phyloP scores from a whole-genome alignment of 257 asterid species.

The Solanum chmielewskii region DNA sequence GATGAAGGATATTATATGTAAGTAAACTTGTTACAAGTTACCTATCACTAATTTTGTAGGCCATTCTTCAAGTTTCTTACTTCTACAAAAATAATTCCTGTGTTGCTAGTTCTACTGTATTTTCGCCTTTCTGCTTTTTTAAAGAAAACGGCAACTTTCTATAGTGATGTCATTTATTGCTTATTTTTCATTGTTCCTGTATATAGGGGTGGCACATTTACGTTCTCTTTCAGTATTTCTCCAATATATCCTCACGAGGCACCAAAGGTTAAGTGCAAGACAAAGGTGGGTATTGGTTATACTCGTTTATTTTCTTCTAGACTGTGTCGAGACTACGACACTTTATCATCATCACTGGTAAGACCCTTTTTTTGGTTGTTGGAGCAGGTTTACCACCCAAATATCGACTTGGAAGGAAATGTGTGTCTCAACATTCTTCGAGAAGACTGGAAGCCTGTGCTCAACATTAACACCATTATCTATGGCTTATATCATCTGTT shows the following conservation, averaged over 20 bases:
- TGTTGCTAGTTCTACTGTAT: not conserved
- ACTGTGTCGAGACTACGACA: not conserved
- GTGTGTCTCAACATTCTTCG: conserved; percentile 97
- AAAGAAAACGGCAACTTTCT: not conserved
- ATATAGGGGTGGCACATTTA: conserved; percentile 71
- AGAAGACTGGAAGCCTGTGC: conserved; percentile 98
- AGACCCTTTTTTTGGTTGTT: not conserved
- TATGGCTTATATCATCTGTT: conserved; percentile 89
- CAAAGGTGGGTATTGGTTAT: conserved; percentile 46
- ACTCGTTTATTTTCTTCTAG: not conserved
- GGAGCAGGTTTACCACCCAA: conserved; percentile 89
- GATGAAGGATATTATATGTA: conserved; percentile 87
- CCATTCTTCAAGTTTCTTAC: not conserved
- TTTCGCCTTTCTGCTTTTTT: not conserved
- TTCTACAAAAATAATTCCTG: not conserved
- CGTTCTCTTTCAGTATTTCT: conserved; percentile 83
- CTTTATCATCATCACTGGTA: not conserved
- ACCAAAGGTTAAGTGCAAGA: conserved; percentile 98
- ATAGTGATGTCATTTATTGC: not conserved
- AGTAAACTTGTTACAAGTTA: conserved; percentile 6
- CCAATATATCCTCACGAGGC: conserved; percentile 97
- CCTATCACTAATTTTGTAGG: not conserved
- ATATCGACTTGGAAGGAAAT: conserved; percentile 92
- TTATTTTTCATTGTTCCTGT: not conserved
- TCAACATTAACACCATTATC: conserved; percentile 79